These are phyloP conservation scores for Ustilago xerochloae DNA, from an alignment of 1,284 basidiomycete genomes.

Conservation along the genomic window DNA sequence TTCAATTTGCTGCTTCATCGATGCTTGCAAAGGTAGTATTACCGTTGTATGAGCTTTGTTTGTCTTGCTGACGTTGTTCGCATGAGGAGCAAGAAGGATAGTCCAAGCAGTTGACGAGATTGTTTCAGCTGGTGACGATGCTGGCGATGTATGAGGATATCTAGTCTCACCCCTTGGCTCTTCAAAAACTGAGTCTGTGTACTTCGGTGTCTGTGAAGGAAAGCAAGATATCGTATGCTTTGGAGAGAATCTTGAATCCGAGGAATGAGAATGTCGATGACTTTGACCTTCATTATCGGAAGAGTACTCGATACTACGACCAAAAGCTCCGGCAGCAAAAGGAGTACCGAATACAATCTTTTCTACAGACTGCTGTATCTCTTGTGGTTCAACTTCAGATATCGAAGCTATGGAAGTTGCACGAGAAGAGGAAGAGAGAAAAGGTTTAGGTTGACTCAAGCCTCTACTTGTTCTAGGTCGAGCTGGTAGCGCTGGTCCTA, in stretches of 20 bases:
- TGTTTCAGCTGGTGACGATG: no score
- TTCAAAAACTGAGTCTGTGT: no score
- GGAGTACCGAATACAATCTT: conserved; percentile 17
- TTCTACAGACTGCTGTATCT: not conserved
- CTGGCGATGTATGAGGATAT: not conserved
- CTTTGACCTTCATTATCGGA: not conserved
- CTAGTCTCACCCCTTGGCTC: no score
- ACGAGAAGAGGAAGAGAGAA: conserved; percentile 22
- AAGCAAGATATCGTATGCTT: not conserved
- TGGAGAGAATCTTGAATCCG: not conserved
- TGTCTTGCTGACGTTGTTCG: no score
- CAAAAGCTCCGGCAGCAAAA: conserved; percentile 10
- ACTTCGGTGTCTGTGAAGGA: no score
- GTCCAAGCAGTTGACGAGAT: conserved; percentile 26
- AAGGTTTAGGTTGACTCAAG: conserved; percentile 11
- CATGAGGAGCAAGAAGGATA: conserved; percentile 9
- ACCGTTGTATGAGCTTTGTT: no score
- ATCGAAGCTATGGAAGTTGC: conserved; percentile 22
- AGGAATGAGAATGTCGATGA: not conserved
- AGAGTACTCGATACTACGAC: not conserved
- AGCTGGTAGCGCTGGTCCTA: not conserved
- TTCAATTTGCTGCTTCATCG: conserved; percentile 12
- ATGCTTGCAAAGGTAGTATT: conserved; percentile 4
- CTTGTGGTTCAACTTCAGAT: not conserved
- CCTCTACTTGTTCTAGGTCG: conserved; percentile 35